These are phyloP conservation scores for Penicillium mononematosum DNA, from an alignment of 495 filamentous ascomycete genomes.

Conservation along the genomic window DNA sequence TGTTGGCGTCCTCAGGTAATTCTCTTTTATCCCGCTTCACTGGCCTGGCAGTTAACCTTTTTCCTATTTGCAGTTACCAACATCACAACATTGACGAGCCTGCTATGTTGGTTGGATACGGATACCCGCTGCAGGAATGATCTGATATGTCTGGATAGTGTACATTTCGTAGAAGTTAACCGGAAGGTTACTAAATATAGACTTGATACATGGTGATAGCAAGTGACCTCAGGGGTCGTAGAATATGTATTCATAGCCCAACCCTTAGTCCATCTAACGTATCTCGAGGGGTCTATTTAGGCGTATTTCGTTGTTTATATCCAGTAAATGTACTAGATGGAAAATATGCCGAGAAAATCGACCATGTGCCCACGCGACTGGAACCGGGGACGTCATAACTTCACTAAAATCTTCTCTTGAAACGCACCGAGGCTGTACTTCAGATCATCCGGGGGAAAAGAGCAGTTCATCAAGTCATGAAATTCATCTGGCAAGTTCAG, in stretches of 20 bases:
- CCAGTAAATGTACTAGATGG: neutral
- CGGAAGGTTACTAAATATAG: neutral
- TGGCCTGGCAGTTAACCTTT: conserved; percentile 1
- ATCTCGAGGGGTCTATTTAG: neutral
- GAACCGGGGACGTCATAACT: neutral
- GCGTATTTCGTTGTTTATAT: neutral
- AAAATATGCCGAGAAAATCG: neutral
- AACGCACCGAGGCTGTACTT: neutral
- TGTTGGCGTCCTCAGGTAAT: conserved; percentile 65
- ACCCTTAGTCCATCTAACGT: neutral
- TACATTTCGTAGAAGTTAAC: neutral
- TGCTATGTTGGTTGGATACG: conserved; percentile 37
- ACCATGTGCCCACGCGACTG: neutral
- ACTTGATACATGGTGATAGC: neutral
- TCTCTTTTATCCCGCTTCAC: neutral
- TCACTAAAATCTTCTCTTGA: neutral
- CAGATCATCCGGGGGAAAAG: neutral
- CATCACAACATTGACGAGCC: conserved; percentile 40
- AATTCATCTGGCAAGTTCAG: neutral
- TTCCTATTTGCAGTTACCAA: conserved; percentile 23
- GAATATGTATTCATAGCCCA: too few relatives aligned
- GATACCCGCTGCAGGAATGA: conserved; percentile 28
- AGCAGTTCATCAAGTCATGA: neutral
- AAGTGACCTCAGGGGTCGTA: too few relatives aligned
- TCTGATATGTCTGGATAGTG: neutral